Evolutionary conservation across 2,329 filamentous ascomycete species (phyloP).

Genomic region (Penicillium sp.): DNA sequence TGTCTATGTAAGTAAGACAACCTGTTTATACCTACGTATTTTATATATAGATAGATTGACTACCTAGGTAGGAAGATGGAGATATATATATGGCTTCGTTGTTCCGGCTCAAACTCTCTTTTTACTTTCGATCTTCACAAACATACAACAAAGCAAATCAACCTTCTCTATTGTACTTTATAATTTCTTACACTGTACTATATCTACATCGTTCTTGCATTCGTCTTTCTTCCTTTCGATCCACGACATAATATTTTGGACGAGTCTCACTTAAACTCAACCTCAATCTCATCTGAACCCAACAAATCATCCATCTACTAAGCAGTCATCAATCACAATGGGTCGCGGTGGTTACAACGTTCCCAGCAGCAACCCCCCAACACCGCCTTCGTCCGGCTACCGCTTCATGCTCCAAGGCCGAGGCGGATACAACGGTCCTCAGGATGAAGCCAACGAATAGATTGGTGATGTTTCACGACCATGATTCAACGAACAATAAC

Average conservation of each 20-base stretch:
- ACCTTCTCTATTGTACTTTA: neutral
- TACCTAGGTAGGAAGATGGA: neutral
- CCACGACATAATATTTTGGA: neutral
- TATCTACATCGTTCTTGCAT: neutral
- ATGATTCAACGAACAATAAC: conserved; percentile 17
- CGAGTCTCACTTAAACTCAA: neutral
- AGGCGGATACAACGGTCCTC: conserved; percentile 28
- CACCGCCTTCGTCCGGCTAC: conserved; percentile 10
- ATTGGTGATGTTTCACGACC: neutral
- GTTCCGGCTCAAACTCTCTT: neutral
- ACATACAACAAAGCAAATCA: neutral
- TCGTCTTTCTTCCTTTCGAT: neutral
- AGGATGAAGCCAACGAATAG: conserved; percentile 13
- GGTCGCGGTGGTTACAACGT: conserved; percentile 39
- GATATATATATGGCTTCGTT: neutral
- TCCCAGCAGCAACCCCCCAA: conserved; percentile 14
- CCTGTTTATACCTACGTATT: neutral
- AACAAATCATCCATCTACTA: neutral
- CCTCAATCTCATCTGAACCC: neutral
- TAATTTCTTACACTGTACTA: neutral
- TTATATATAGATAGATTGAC: neutral
- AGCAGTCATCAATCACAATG: conserved; percentile 21
- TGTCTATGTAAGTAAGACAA: neutral
- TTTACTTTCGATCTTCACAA: neutral
- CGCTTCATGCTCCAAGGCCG: conserved; percentile 8